Evolutionary conservation across 345 rosid species (phyloP), one percentile per base, ranked within the genome.

Genomic region (Noccaea caerulescens): DNA sequence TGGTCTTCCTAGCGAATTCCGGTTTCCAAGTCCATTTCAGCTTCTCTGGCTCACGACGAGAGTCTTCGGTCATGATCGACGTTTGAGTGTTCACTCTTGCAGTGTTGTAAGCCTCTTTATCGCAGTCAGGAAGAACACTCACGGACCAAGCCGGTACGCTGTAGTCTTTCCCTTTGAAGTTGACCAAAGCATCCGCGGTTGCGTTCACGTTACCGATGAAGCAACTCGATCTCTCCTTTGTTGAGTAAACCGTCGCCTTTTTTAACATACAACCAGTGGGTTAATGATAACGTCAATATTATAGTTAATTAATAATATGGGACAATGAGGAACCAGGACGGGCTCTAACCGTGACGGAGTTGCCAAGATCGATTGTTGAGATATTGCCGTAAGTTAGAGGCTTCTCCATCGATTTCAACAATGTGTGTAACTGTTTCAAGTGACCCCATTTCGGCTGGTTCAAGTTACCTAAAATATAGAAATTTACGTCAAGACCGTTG

Each of bases 371-470:
- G 2, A 59, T 3, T 3, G 42, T 39, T 6, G 85, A 69, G 6
- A 79, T 58, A 18, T 81, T 80, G 5, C 96, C 96, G 4, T 80
- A 37, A 13, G 96, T 87, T 34, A 91, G 79, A 4, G 79, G 60
- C 4, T 72, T 66, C 82, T 89, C 90, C 23, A 87, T 80, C 0
- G 86, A 76, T 57, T 79, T 87, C 67, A 89, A 75, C 8, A 80
- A 54, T 8, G 44, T 72, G 46, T 89, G 97, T 9, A 89, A 85
- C 42, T 84, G 81, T 85, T 85, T 92, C 79, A 87, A 69, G 36
- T 92, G 96, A 2, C 92, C 98, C 76, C 81, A 89, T 61, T 89
- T 87, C 1, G 98, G 96, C 61, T 92, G 91, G 72, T 92, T 89
- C 68, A 84, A 44, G 66, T 81, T 86, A 23, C 96, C 94, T 87